Base-by-base conservation (phyloP, 2,329 filamentous ascomycete species). In the Phyllosticta paracitricarpa region DNA sequence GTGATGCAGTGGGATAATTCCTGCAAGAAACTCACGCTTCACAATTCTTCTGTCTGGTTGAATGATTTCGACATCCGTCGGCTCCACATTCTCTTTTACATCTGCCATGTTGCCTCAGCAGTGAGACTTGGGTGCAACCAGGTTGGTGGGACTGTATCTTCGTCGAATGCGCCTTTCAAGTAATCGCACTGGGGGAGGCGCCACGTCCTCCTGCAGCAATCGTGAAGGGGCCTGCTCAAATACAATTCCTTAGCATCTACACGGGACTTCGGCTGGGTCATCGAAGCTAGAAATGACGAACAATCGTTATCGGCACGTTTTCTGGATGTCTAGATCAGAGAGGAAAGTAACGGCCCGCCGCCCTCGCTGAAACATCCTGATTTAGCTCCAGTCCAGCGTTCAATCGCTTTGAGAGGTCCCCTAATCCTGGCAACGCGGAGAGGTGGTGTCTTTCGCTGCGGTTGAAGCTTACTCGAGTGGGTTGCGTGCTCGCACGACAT, bases 401-500 rank as follows among this genome's bases (percentile, higher is more conserved):
- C 40, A 48, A 48, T 48, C 40, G 14, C 14, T 4, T 48, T 30
- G 40, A 53, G 22, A 12, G 54, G 35, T 56, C 53, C 52, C 33
- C 10, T 33, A 55, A 56, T 57, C 25, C 30, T 54, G 22, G 24
- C 28, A 53, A 48, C 51, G 28, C 26, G 56, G 54, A 57, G 8
- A 25, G 54, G 40, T 61, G 55, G 59, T 7, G 28, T 28, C 40
- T 54, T 57, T 12, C 40, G 48, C 59, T 54, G 9, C 48, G 22
- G 55, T 57, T 48, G 51, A 8, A 54, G 35, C 59, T 61, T 57
- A 61, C 59, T 57, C 59, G 59, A 35, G 51, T 14, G 55, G 55
- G 33, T 61, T 54, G 59, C 59, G 59, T 61, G 59, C 59, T 61
- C 54, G 59, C 59, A 61, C 59, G 59, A 61, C 59, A 61, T 61